These are phyloP conservation scores for Penicillium capsulatum DNA, from an alignment of 2,329 filamentous ascomycete species.

Conservation along the genomic window DNA sequence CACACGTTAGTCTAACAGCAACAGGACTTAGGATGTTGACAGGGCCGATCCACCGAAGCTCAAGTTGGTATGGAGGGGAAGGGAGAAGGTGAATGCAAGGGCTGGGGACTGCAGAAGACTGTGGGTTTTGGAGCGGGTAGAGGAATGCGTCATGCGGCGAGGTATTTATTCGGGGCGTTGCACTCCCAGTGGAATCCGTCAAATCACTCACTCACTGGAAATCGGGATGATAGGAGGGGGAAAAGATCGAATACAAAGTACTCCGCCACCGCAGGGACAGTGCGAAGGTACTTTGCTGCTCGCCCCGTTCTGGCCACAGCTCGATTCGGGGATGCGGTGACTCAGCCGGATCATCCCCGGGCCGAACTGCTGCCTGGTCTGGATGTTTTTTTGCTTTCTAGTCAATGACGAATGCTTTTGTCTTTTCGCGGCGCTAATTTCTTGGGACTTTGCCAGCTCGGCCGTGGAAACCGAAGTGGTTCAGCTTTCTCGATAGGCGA, in stretches of 20 bases:
- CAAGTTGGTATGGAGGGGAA: slow-evolving; percentile 23
- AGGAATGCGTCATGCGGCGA: slow-evolving; percentile 35
- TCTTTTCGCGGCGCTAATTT: too few species aligned
- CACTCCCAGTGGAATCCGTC: neutral
- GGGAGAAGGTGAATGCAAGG: slow-evolving; percentile 17
- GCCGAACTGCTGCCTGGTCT: slow-evolving; percentile 5
- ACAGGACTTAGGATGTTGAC: slow-evolving; percentile 1
- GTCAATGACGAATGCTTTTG: slow-evolving; percentile 5
- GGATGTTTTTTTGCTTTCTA: slow-evolving; percentile 2
- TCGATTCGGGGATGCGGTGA: slow-evolving; percentile 7
- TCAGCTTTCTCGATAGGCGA: slow-evolving; percentile 11
- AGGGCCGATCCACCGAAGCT: slow-evolving; percentile 18
- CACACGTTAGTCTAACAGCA: neutral
- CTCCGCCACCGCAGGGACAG: slow-evolving; percentile 22
- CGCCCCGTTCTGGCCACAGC: slow-evolving; percentile 13
- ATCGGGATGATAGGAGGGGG: slow-evolving; percentile 5
- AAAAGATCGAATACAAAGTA: slow-evolving; percentile 12
- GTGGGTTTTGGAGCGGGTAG: slow-evolving; percentile 20
- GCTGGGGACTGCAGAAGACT: slow-evolving; percentile 16
- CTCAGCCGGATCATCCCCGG: slow-evolving; percentile 17
- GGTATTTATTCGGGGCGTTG: slow-evolving; percentile 10
- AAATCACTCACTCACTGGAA: slow-evolving; percentile 2
- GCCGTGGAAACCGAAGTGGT: too few species aligned
- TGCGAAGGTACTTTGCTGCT: slow-evolving; percentile 15
- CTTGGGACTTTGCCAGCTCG: neutral